Evolutionary conservation across 768 basidiomycete species (phyloP), one percentile per base, ranked within the genome.

Genomic region (Phaffia tasmanica): DNA sequence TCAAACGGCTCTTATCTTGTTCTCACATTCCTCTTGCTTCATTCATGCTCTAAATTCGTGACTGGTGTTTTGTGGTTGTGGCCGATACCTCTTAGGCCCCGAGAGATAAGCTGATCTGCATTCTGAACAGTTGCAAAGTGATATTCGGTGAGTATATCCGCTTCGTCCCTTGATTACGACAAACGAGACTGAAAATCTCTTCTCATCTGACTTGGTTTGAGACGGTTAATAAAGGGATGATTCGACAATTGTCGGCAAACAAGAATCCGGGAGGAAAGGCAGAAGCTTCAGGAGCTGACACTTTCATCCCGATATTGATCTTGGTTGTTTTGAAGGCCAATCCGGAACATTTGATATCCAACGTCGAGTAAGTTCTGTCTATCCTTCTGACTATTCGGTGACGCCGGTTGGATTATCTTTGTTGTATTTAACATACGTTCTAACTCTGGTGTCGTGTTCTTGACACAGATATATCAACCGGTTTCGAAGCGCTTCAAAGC

Each of bases 51-150:
- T 18, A 27, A n/a, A n/a, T 16, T 18, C 16, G 27, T 54, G 53
- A 8, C 8, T 54, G 5, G 53, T 16, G 16, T 5, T 16, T 54
- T 54, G 27, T 8, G 16, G 16, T 30, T 18, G 3, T 21, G 3
- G 0, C 16, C 25, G n/a, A n/a, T 59, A 4, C 16, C 32, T 2
- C 47, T 19, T 48, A 62, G 61, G 95, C 95, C 14, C 95, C 95
- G 9, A 82, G 95, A 53, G 95, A 99, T 77, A 99, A 99, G 78
- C 79, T 98, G 61, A 98, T 99, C 64, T 98, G 95, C 76, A 87
- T 98, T 49, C 78, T 98, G 59, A 99, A 99, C 74, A 88, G 85
- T 76, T 99, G 93, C 84, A 99, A 99, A 79, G 91, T 99, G 76
- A 98, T 99, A 72, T 98, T 95, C 73, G 95, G 94, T 92, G 70